Conservation (phyloP, 2,329 filamentous ascomycete genomes). For the Emmonsiellopsis sp. region DNA sequence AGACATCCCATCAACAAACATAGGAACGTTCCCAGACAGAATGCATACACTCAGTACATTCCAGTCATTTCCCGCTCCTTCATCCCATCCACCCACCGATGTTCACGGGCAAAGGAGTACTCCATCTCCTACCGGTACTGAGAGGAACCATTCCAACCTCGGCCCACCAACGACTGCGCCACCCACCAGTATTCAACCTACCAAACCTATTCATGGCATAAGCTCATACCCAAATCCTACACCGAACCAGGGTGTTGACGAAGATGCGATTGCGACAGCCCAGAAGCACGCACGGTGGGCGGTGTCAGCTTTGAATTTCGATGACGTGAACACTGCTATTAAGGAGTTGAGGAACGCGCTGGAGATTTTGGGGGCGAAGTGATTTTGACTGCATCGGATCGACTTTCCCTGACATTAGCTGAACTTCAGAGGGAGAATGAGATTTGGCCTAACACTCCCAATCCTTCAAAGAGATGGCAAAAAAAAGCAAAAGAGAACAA, state of each 20-base stretch:
- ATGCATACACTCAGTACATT: slow-evolving; percentile 20
- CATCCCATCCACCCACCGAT: slow-evolving; percentile 18
- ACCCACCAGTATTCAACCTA: slow-evolving; percentile 18
- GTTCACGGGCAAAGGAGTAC: slow-evolving; percentile 10
- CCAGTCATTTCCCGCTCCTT: slow-evolving; percentile 32
- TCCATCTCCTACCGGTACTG: slow-evolving; percentile 6
- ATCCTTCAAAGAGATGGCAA: too few species aligned
- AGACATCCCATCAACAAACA: slow-evolving; percentile 11
- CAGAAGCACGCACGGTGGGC: slow-evolving; percentile 97
- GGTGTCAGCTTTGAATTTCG: slow-evolving; percentile 92
- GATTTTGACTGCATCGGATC: slow-evolving; percentile 7
- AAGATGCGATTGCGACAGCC: slow-evolving; percentile 67
- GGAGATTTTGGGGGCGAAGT: slow-evolving; percentile 55
- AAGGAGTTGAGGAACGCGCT: slow-evolving; percentile 73
- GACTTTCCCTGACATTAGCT: too few species aligned
- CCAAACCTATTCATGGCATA: slow-evolving; percentile 21
- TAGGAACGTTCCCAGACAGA: slow-evolving; percentile 6
- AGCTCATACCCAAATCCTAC: slow-evolving; percentile 13
- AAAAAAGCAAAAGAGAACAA: too few species aligned
- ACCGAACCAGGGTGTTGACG: slow-evolving; percentile 39
- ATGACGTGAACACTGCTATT: slow-evolving; percentile 84
- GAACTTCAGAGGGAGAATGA: too few species aligned
- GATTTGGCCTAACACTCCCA: too few species aligned
- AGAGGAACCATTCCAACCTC: slow-evolving; percentile 1
- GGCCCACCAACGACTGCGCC: slow-evolving; percentile 5